Percentiles rank a stretch among this genome's conserved stretches.
Evolutionary conservation across 2,329 filamentous ascomycete genomes (phyloP).

Genomic region (Aureobasidium subglaciale): DNA sequence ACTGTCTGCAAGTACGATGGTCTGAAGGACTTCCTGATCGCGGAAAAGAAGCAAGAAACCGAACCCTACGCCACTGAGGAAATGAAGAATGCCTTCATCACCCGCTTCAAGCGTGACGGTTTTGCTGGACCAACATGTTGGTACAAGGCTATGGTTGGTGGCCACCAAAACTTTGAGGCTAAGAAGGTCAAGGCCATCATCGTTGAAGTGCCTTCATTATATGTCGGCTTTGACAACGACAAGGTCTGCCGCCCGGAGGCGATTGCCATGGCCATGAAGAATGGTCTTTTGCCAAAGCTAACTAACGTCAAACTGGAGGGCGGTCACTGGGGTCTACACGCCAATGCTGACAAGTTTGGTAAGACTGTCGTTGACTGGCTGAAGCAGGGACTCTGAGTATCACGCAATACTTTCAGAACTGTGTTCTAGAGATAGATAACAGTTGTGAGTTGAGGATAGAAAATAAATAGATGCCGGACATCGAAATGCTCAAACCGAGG

Average conservation of each 20-base stretch:
- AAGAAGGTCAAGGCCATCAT: constrained; percentile 23
- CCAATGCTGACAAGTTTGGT: constrained; percentile 22
- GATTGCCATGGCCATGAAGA: constrained; percentile 18
- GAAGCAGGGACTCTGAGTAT: constrained; percentile 2
- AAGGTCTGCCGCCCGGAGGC: constrained; percentile 21
- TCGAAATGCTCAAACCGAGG: neutral
- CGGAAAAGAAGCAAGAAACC: constrained; percentile 23
- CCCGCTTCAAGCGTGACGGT: constrained; percentile 25
- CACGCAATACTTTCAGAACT: neutral
- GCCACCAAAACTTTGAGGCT: constrained; percentile 26
- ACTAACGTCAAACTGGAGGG: constrained; percentile 18
- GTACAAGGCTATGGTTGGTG: constrained; percentile 27
- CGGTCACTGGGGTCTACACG: constrained; percentile 25
- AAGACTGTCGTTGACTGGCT: constrained; percentile 9
- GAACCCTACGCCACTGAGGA: constrained; percentile 30
- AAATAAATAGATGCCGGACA: no score
- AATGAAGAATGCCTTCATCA: constrained; percentile 30
- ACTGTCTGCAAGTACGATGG: constrained; percentile 33
- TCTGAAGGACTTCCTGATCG: constrained; percentile 25
- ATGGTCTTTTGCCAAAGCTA: constrained; percentile 21
- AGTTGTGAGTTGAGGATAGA: no score
- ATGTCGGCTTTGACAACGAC: constrained; percentile 28
- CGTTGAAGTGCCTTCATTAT: constrained; percentile 30
- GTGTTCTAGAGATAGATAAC: no score
- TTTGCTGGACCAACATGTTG: constrained; percentile 33